Percentiles rank a stretch among this genome's conserved stretches.
Conservation (phyloP, 2,329 filamentous ascomycete genomes). For the Aspergillus melleus region DNA sequence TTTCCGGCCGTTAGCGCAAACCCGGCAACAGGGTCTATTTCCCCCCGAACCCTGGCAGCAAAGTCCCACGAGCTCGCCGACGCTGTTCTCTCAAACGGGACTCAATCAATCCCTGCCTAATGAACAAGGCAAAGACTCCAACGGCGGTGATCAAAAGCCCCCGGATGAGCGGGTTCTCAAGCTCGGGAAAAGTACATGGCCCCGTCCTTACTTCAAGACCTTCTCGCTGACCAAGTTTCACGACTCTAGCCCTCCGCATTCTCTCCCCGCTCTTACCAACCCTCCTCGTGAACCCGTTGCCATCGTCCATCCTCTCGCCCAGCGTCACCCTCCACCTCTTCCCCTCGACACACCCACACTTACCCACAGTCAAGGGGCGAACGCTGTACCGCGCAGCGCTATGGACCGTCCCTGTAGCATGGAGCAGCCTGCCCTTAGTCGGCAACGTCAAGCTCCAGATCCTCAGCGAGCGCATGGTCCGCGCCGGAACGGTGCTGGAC, state of each 20-base stretch:
- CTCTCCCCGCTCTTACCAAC: conserved; percentile 64
- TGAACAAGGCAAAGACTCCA: conserved; percentile 19
- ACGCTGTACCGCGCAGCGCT: conserved; percentile 90
- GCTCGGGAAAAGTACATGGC: conserved; percentile 58
- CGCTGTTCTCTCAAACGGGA: conserved; percentile 28
- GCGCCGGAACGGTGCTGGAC: conserved; percentile 46
- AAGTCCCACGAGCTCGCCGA: conserved; percentile 17
- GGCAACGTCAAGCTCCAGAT: conserved; percentile 89
- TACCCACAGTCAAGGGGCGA: conserved; percentile 87
- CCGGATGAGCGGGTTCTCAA: conserved; percentile 62
- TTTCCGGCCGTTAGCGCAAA: conserved; percentile 35
- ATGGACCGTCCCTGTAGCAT: conserved; percentile 94
- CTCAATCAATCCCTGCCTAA: conserved; percentile 22
- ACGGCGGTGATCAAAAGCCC: conserved; percentile 46
- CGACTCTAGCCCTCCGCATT: conserved; percentile 53
- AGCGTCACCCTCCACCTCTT: conserved; percentile 64
- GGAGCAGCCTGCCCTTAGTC: conserved; percentile 87
- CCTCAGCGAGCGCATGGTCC: conserved; percentile 83
- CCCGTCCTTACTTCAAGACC: background rate
- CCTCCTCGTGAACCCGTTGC: conserved; percentile 61
- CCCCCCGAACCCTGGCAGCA: conserved; percentile 36
- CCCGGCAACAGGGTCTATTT: conserved; percentile 36
- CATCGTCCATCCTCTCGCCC: conserved; percentile 62
- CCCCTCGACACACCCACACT: conserved; percentile 60
- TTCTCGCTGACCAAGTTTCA: background rate